Percentiles rank a stretch among this genome's conserved stretches.
phyloP scores from a whole-genome alignment of 2,329 filamentous ascomycete species.

The Trichoderma pleuroti region DNA sequence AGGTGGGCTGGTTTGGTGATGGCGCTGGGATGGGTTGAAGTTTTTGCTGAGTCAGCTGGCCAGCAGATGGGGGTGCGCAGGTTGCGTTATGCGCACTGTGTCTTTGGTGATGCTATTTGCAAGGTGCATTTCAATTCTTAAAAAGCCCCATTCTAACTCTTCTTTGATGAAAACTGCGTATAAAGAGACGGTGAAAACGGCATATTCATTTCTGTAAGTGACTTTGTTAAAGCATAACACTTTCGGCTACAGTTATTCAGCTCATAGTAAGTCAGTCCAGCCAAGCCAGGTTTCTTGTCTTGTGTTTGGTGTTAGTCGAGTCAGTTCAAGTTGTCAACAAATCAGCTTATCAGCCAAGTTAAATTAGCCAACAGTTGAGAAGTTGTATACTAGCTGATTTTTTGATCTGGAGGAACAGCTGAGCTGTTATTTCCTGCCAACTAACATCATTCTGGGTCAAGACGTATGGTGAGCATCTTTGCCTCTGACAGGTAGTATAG shows the following conservation, averaged over 20 bases:
- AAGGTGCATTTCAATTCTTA: background rate
- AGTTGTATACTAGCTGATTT: background rate
- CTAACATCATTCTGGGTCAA: background rate
- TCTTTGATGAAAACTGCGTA: too few species aligned
- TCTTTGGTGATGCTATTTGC: background rate
- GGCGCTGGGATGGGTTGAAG: slow-evolving; percentile 5
- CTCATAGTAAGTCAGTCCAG: background rate
- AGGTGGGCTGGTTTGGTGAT: background rate
- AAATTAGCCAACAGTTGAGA: background rate
- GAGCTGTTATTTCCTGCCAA: background rate
- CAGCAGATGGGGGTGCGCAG: background rate
- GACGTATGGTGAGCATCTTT: background rate
- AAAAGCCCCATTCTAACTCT: too few species aligned
- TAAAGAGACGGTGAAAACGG: too few species aligned
- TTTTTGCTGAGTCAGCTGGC: slow-evolving; percentile 16
- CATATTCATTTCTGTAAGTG: too few species aligned
- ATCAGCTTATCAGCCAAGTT: background rate
- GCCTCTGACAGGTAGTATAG: background rate
- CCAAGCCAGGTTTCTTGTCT: background rate
- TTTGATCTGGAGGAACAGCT: background rate
- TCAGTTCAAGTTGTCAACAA: background rate
- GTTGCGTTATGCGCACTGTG: background rate
- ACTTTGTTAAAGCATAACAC: too few species aligned
- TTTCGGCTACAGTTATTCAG: background rate
- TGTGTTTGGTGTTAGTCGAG: background rate